phyloP scores from a whole-genome alignment of 73 alveolate genomes.

The Paramecium bursaria region DNA sequence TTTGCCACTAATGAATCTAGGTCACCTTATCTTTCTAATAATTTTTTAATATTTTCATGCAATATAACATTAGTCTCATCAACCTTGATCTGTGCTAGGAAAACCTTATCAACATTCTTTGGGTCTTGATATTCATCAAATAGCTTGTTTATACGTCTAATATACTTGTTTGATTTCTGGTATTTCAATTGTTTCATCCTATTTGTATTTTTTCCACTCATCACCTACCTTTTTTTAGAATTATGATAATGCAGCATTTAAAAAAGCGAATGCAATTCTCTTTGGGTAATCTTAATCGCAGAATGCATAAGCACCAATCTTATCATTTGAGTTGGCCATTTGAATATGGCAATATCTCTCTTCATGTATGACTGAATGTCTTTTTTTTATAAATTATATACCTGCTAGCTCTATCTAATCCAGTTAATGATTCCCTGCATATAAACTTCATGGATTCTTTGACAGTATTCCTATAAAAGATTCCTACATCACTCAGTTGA shows the following conservation, averaged over 20 bases:
- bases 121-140: constrained; percentile 62
- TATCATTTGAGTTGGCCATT: constrained; percentile 56
- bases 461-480: constrained; percentile 63
- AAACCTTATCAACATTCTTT: constrained; percentile 63
- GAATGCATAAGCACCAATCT: constrained; percentile 66
- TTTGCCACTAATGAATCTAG: constrained; percentile 63
- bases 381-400: not conserved
- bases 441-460: constrained; percentile 65
- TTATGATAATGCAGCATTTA: constrained; percentile 47
- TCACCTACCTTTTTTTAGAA: constrained; percentile 63
- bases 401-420: constrained; percentile 61
- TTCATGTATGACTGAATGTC: constrained; percentile 69
- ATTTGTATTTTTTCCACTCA: constrained; percentile 58
- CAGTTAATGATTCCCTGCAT: constrained; percentile 59
- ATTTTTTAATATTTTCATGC: constrained; percentile 67
- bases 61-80: constrained; percentile 65
- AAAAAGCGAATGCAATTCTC: constrained; percentile 65
- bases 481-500: constrained; percentile 50
- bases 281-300: constrained; percentile 65
- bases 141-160: not conserved
- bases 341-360: constrained; percentile 62
- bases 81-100: constrained; percentile 57
- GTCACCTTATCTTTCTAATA: constrained; percentile 68
- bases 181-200: constrained; percentile 65
- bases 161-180: constrained; percentile 60